Conservation (phyloP, 139 green algal species). For the Axilococcus clingmanii region DNA sequence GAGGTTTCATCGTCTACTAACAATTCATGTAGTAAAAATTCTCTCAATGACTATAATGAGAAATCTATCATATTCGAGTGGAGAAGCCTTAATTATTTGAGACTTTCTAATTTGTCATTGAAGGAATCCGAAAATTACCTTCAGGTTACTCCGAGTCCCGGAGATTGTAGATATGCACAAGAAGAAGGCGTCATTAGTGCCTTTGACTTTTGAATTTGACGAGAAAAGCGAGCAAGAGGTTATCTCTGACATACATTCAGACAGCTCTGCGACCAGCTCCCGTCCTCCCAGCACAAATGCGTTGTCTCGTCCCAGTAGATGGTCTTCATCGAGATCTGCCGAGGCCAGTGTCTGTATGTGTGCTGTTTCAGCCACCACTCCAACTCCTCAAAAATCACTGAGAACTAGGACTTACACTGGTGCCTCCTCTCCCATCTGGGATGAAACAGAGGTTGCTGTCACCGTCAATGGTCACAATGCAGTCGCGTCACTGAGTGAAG, state of each 20-base stretch:
- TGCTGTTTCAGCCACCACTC: neutral
- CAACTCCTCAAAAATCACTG: neutral
- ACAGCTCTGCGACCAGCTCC: neutral
- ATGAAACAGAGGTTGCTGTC: neutral
- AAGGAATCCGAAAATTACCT: too few species aligned
- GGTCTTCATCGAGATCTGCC: neutral
- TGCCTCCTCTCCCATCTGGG: too few species aligned
- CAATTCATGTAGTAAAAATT: too few species aligned
- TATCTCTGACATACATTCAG: neutral
- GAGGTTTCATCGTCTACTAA: too few species aligned
- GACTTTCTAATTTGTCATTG: too few species aligned
- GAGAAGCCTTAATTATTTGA: too few species aligned
- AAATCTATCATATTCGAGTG: too few species aligned
- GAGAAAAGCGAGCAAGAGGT: too few species aligned
- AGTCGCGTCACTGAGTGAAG: slow-evolving; percentile 1
- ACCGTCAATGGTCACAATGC: slow-evolving; percentile 2
- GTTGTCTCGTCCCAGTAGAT: neutral
- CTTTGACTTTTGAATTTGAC: too few species aligned
- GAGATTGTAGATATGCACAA: slow-evolving; percentile 17
- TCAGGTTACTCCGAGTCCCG: too few species aligned
- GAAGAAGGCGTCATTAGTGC: slow-evolving; percentile 12
- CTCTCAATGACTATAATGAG: too few species aligned
- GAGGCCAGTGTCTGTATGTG: neutral
- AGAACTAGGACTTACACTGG: too few species aligned
- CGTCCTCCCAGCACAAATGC: neutral